These are phyloP conservation scores for Pleurotus citrinopileatus DNA, from an alignment of 768 basidiomycete genomes.

Conservation along the genomic window DNA sequence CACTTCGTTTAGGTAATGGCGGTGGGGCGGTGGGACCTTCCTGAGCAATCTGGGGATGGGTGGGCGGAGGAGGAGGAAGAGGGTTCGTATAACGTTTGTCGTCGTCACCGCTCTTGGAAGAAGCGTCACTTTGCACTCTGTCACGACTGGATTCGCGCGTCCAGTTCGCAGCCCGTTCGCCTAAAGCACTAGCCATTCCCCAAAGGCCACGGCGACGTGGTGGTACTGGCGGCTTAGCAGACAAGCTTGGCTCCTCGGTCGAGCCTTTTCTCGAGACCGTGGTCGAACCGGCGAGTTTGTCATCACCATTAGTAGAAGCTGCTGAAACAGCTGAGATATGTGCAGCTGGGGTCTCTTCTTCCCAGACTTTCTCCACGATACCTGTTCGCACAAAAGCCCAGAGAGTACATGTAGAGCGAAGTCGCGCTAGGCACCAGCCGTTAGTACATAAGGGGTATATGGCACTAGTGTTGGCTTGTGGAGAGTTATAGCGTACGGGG, in stretches of 20 bases:
- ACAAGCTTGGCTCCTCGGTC: slow-evolving; percentile 1
- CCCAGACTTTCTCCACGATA: slow-evolving; percentile 86
- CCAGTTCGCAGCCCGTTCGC: slow-evolving; percentile 61
- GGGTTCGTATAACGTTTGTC: slow-evolving; percentile 20
- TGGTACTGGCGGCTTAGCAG: slow-evolving; percentile 58
- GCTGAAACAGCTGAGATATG: slow-evolving; percentile 29
- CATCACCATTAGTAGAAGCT: slow-evolving; percentile 17
- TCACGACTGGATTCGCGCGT: slow-evolving; percentile 34
- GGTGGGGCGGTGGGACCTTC: slow-evolving; percentile 33
- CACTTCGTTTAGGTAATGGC: slow-evolving; percentile 49
- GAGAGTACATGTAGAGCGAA: slow-evolving; percentile 84
- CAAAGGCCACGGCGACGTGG: slow-evolving; percentile 62
- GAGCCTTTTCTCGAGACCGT: slow-evolving; percentile 3
- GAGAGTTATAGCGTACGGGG: slow-evolving; percentile 12
- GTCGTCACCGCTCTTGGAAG: slow-evolving; percentile 16
- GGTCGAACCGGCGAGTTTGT: neutral
- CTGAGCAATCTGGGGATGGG: slow-evolving; percentile 22
- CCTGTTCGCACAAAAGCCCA: slow-evolving; percentile 87
- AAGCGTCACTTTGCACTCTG: slow-evolving; percentile 25
- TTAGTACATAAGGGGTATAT: slow-evolving; percentile 80
- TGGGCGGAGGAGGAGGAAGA: slow-evolving; percentile 29
- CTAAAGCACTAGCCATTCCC: slow-evolving; percentile 64
- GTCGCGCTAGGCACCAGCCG: slow-evolving; percentile 83
- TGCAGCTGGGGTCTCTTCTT: slow-evolving; percentile 58
- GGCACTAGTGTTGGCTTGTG: slow-evolving; percentile 26